Base-by-base conservation (phyloP, 495 filamentous ascomycete genomes). In the Podospora australis region DNA sequence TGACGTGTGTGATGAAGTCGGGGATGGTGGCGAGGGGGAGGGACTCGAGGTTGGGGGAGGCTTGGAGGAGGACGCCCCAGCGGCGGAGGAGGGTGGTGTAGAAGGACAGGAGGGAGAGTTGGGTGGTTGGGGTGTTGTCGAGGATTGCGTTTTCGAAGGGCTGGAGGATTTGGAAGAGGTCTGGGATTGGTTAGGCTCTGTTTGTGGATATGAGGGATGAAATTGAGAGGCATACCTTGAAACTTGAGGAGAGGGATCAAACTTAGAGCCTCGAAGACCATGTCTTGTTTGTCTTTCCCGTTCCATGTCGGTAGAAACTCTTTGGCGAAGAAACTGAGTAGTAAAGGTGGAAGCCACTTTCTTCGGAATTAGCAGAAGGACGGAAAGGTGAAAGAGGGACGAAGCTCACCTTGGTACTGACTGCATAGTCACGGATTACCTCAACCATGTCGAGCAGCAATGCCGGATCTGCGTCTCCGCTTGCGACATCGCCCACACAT, bases 71-170 rank as follows among this genome's bases (percentile, higher is more conserved):
- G 30, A 79, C 57, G 5, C 78, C 76, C 88, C 88, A 95, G 59
- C 79, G 77, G 1, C 68, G 72, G 36, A 91, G 76, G 20, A 95
- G 70, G n/a, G 54, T 59, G 4, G 80, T 81, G 65, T 90, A 92
- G 55, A 90, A 87, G 11, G 65, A 69, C 7, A 94, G 68, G 4
- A 94, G 68, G 10, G 64, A 64, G 4, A 71, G 52, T 58, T 79
- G 76, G 1, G 78, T 79, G 20, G 60, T 47, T 5, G 72, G 36
- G 2, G 67, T 74, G 32, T 69, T 67, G 52, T 78, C 64, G 11
- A 88, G 62, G 6, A 87, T 34, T 11, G 72, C 70, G 3, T 49
- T 60, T 63, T 95, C 86, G 36, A 88, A 53, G 6, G 71, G 77
- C 8, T 60, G 53, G 20, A 92, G 62, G 28, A 81, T 66, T 19